Conservation (phyloP, 768 basidiomycete genomes). For the Boletus rubroflammeus region DNA sequence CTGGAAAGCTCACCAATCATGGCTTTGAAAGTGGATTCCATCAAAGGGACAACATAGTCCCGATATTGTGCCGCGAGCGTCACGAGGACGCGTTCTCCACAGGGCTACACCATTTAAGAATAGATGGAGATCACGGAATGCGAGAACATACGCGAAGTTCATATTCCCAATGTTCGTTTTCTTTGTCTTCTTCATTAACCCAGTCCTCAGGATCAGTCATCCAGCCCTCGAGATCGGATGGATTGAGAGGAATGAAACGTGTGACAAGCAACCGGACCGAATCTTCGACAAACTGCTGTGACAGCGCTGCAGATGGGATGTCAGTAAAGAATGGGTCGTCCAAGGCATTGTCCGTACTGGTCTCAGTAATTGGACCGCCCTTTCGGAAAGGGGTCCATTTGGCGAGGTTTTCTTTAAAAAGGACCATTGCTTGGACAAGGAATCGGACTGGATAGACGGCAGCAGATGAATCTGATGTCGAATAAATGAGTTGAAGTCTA, state of each 20-base stretch:
- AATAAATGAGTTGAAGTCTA: neutral
- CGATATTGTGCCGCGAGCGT: constrained; percentile 69
- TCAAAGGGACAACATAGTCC: constrained; percentile 63
- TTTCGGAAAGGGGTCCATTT: constrained; percentile 71
- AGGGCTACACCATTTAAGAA: constrained; percentile 53
- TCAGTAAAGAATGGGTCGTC: constrained; percentile 7
- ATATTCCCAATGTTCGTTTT: constrained; percentile 90
- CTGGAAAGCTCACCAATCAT: constrained; percentile 46
- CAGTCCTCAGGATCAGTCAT: constrained; percentile 91
- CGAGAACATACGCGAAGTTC: constrained; percentile 71
- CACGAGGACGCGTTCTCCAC: constrained; percentile 89
- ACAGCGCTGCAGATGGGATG: constrained; percentile 44
- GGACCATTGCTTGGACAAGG: constrained; percentile 79
- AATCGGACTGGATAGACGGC: constrained; percentile 76
- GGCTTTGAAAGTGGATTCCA: constrained; percentile 56
- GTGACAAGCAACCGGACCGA: constrained; percentile 75
- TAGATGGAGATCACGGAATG: neutral
- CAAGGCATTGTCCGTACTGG: constrained; percentile 39
- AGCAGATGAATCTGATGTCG: constrained; percentile 49
- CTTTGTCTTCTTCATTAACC: constrained; percentile 85
- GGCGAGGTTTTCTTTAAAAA: constrained; percentile 79
- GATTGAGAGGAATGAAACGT: constrained; percentile 80
- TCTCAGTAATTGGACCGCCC: constrained; percentile 56
- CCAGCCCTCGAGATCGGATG: constrained; percentile 80
- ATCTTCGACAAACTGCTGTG: constrained; percentile 67